Base-by-base conservation (phyloP, 108 stramenopile species). In the Skeletonema menzelii region DNA sequence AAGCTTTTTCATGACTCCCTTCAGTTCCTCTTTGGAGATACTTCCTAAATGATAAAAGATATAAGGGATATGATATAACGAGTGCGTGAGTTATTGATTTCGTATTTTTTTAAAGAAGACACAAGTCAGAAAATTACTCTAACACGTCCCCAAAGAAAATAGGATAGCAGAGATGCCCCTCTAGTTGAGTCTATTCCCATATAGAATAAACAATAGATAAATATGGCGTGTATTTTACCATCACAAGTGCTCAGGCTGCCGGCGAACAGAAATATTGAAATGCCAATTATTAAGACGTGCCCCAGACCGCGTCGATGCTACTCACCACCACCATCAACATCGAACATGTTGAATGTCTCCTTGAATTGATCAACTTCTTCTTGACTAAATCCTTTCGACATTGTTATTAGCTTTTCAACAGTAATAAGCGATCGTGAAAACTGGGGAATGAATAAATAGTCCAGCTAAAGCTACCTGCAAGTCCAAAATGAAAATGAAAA, bases 331-430 rank as follows among this genome's bases (percentile, higher is more conserved):
- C 88, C 89, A 74, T 95, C 88, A 28, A 88, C 85, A 67, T 95
- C 93, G 61, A 92, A 95, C 93, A 95, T 95, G 59, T 76, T 80
- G 47, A 95, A 95, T 22, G 93, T 88, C 81, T 91, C 93, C 84
- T 88, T 92, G 56, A 92, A 85, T 77, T 95, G 91, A 14, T 85
- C 93, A 14, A 95, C 82, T 68, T 95, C 88, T 40, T 92, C 91
- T 65, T 92, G 86, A 70, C 83, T 87, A 3, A 80, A 68, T 19
- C 49, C 60, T 28, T 70, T 61, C 49, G 30, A 24, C 11, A 6
- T 49, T 19, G 6, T 32, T 10, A 2, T 53, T 53, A 5, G 47
- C n/a, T n/a, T n/a, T n/a, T n/a, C n/a, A n/a, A n/a, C n/a, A n/a
- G n/a, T n/a, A n/a, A n/a, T n/a, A n/a, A n/a, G n/a, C n/a, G n/a